These are phyloP conservation scores for Clavispora carvajalis DNA, from an alignment of 805 yeast species.

Conservation along the genomic window DNA sequence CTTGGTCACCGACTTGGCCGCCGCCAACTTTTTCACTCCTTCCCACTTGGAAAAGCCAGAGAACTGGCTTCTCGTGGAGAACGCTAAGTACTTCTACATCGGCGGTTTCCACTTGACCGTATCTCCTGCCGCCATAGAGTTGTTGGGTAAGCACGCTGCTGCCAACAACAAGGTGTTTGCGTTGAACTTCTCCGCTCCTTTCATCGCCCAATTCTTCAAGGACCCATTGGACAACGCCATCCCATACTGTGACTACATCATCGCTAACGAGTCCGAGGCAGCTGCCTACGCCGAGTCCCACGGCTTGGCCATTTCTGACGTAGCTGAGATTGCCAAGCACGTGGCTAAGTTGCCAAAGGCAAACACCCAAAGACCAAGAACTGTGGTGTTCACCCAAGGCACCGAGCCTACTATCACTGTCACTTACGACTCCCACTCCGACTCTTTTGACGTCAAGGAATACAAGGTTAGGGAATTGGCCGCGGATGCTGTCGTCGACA, in stretches of 20 bases:
- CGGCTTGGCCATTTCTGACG: conserved; percentile 53
- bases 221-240: conserved; percentile 74
- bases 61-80: conserved; percentile 83
- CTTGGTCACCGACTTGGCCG: conserved; percentile 91
- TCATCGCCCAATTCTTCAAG: conserved; percentile 93
- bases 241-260: conserved; percentile 85
- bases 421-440: conserved; percentile 44
- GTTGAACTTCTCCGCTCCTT: conserved; percentile 93
- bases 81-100: conserved; percentile 78
- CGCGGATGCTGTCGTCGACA: conserved; percentile 67
- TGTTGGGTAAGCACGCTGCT: conserved; percentile 90
- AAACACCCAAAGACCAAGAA: conserved; percentile 65
- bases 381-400: conserved; percentile 94
- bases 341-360: conserved; percentile 76
- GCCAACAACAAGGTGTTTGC: conserved; percentile 70
- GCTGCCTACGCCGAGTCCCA: conserved; percentile 89
- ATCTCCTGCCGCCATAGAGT: conserved; percentile 87
- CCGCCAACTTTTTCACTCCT: conserved; percentile 95
- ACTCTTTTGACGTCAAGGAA: conserved; percentile 43
- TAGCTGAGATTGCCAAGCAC: conserved; percentile 72
- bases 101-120: conserved; percentile 99
- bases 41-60: conserved; percentile 82
- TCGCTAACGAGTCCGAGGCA: conserved; percentile 97
- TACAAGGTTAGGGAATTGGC: conserved; percentile 72
- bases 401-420: conserved; percentile 84